Conservation (phyloP, 2,329 filamentous ascomycete species). For the Pezicula neosporulosa region DNA sequence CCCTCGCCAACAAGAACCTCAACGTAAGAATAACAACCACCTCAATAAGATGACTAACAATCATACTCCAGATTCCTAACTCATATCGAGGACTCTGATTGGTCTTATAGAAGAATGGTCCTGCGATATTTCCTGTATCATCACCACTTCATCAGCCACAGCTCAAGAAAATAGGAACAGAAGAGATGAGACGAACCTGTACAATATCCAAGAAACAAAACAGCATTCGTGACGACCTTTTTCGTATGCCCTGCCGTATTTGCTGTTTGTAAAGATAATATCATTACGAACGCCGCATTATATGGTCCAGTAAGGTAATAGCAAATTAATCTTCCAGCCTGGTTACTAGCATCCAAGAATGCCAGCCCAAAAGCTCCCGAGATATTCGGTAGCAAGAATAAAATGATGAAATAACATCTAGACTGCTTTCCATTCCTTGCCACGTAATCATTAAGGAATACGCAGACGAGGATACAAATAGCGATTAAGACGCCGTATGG, state of each 20-base stretch:
- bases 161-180: neutral
- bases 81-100: constrained; percentile 41
- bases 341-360: constrained; percentile 39
- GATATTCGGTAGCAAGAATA: constrained; percentile 50
- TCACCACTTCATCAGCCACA: neutral
- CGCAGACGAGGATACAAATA: constrained; percentile 53
- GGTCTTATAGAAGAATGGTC: constrained; percentile 57
- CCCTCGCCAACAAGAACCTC: constrained; percentile 33
- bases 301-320: constrained; percentile 50
- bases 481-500: constrained; percentile 53
- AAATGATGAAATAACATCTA: constrained; percentile 41
- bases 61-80: constrained; percentile 39
- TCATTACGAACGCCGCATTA: constrained; percentile 48
- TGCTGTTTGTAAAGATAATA: constrained; percentile 29
- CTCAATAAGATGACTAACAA: constrained; percentile 38
- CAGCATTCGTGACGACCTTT: constrained; percentile 39
- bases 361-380: constrained; percentile 48
- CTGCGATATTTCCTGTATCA: constrained; percentile 35
- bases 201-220: constrained; percentile 37
- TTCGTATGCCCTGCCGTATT: constrained; percentile 39
- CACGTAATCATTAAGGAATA: constrained; percentile 48
- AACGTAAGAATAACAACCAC: constrained; percentile 35
- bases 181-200: constrained; percentile 10
- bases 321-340: constrained; percentile 44
- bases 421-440: constrained; percentile 35